Conservation (phyloP, 768 basidiomycete genomes). For the Russula foetens region DNA sequence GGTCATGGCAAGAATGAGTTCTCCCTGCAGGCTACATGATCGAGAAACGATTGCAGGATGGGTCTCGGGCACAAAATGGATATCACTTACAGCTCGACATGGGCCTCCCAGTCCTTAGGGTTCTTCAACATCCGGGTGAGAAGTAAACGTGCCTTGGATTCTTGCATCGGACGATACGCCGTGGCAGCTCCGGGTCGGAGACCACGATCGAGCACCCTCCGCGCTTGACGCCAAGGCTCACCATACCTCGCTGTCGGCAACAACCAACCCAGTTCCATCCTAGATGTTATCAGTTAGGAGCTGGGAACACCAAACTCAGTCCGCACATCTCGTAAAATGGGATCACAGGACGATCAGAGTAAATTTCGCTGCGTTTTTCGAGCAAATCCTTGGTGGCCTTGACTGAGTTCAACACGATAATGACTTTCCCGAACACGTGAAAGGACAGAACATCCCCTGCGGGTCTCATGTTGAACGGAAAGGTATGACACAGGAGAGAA, state of each 20-base stretch:
- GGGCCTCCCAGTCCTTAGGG: not conserved
- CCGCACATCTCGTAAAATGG: not conserved
- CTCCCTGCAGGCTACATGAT: slow-evolving; percentile 13
- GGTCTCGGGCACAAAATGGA: not conserved
- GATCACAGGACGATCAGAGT: slow-evolving; percentile 1
- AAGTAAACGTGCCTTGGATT: not conserved
- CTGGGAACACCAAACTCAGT: not conserved
- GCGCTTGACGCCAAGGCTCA: not conserved
- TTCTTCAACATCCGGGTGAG: not conserved
- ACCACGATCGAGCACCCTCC: not conserved
- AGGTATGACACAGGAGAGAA: not conserved
- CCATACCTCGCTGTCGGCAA: not conserved
- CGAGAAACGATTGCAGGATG: not conserved
- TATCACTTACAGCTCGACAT: slow-evolving; percentile 4
- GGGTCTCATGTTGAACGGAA: not conserved
- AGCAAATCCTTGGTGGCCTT: slow-evolving; percentile 41
- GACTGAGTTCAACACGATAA: slow-evolving; percentile 42
- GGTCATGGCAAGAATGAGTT: not conserved
- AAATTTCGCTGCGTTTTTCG: slow-evolving; percentile 41
- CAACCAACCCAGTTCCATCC: not conserved
- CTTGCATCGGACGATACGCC: not conserved
- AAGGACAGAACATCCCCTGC: slow-evolving; percentile 11
- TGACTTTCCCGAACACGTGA: slow-evolving; percentile 36
- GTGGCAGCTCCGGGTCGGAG: not conserved
- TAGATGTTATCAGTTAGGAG: not conserved